Conservation (phyloP, 2,329 filamentous ascomycete species). For the Aspergillus udagawae region DNA sequence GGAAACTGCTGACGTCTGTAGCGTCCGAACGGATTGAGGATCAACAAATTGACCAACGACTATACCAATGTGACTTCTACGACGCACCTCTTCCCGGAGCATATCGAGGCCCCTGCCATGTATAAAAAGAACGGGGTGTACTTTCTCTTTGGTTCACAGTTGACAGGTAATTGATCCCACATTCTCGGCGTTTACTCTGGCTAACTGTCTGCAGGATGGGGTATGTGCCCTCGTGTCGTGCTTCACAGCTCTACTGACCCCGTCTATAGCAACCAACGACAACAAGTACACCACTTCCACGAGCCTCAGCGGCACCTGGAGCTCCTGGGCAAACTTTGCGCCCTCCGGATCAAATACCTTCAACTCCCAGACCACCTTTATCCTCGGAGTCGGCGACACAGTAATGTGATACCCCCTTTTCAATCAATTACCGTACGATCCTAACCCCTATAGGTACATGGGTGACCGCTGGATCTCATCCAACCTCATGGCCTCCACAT, state of each 20-base stretch:
- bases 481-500: slow-evolving; percentile 60
- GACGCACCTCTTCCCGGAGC: slow-evolving; percentile 50
- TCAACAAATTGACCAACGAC: slow-evolving; percentile 42
- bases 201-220: slow-evolving; percentile 8
- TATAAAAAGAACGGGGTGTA: slow-evolving; percentile 58
- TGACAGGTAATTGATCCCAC: slow-evolving; percentile 30
- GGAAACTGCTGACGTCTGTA: neutral
- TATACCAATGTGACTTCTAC: slow-evolving; percentile 51
- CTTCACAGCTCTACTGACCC: neutral
- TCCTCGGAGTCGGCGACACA: slow-evolving; percentile 43
- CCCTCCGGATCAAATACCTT: slow-evolving; percentile 57
- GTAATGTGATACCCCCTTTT: slow-evolving; percentile 45
- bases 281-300: slow-evolving; percentile 61
- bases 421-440: too few species aligned
- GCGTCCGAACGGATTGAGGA: slow-evolving; percentile 13
- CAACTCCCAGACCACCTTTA: slow-evolving; percentile 57
- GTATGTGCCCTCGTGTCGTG: slow-evolving; percentile 1
- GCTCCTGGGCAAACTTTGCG: slow-evolving; percentile 54
- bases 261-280: slow-evolving; percentile 35
- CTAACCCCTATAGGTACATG: slow-evolving; percentile 46
- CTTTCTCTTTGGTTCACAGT: slow-evolving; percentile 61
- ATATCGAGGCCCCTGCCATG: slow-evolving; percentile 60
- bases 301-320: slow-evolving; percentile 58
- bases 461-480: slow-evolving; percentile 62
- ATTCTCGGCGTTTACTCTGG: too few species aligned